A percentile compares a stretch with the other conserved stretches of the same genome.
These are phyloP conservation scores for Suhomyces sp. DNA, from an alignment of 805 yeast genomes.

Conservation along the genomic window DNA sequence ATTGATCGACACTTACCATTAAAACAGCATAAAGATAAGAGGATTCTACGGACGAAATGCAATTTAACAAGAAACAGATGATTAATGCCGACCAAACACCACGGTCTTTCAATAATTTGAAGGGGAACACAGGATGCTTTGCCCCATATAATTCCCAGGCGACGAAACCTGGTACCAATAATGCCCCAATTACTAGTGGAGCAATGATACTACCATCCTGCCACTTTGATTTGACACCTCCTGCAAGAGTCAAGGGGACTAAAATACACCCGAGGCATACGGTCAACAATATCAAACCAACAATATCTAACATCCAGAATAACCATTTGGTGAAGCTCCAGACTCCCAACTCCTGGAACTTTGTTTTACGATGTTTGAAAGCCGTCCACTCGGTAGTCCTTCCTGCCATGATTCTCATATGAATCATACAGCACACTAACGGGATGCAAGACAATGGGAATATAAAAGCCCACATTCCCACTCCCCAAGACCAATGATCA, in stretches of 20 bases:
- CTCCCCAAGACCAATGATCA: slow-evolving; percentile 16
- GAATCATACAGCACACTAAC: slow-evolving; percentile 12
- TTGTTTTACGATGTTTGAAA: slow-evolving; percentile 9
- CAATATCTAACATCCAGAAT: slow-evolving; percentile 33
- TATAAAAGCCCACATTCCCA: slow-evolving; percentile 23
- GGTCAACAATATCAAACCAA: slow-evolving; percentile 32
- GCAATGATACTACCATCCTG: slow-evolving; percentile 10
- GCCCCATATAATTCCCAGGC: slow-evolving; percentile 15
- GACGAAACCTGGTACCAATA: slow-evolving; percentile 14
- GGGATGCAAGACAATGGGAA: slow-evolving; percentile 19
- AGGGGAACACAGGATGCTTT: slow-evolving; percentile 15
- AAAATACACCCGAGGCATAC: slow-evolving; percentile 33
- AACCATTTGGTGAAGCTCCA: slow-evolving; percentile 8
- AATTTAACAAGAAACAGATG: slow-evolving; percentile 13
- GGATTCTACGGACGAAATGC: slow-evolving; percentile 11
- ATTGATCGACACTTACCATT: slow-evolving; percentile 14
- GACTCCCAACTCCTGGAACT: slow-evolving; percentile 22
- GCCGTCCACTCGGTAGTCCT: slow-evolving; percentile 16
- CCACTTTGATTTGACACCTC: slow-evolving; percentile 19
- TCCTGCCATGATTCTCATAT: slow-evolving; percentile 17
- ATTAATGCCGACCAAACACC: slow-evolving; percentile 18
- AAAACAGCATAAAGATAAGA: slow-evolving; percentile 16
- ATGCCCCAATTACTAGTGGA: slow-evolving; percentile 8
- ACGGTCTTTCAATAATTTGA: slow-evolving; percentile 13
- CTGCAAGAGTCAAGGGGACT: slow-evolving; percentile 36